Percentiles rank a stretch among this genome's conserved stretches.
Evolutionary conservation across 2,329 filamentous ascomycete genomes (phyloP).

Genomic region (Alternaria conjuncta): DNA sequence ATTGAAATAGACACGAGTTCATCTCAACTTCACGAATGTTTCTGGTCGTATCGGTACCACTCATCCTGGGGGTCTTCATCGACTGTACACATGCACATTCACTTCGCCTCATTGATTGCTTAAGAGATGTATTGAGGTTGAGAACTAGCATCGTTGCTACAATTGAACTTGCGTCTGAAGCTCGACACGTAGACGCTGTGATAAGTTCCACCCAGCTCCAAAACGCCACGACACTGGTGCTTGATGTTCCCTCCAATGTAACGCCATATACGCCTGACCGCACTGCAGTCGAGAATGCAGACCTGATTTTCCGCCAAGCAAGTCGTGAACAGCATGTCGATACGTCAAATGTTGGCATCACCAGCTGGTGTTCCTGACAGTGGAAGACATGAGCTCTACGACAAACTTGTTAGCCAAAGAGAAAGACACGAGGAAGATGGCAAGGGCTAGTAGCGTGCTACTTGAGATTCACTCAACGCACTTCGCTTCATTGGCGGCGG

Average conservation of each 20-base stretch:
- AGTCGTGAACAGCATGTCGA: not conserved
- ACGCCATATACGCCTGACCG: slow-evolving; percentile 23
- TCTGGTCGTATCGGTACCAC: not conserved
- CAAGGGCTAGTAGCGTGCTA: slow-evolving; percentile 42
- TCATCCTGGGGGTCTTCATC: not conserved
- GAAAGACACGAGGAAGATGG: not conserved
- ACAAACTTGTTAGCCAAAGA: slow-evolving; percentile 21
- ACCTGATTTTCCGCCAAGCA: not conserved
- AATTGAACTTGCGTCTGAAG: not conserved
- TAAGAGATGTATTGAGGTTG: not conserved
- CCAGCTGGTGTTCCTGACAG: slow-evolving; percentile 22
- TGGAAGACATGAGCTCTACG: slow-evolving; percentile 22
- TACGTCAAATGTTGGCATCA: not conserved
- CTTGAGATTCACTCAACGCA: slow-evolving; percentile 52
- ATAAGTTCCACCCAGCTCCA: not conserved
- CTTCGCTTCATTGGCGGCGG: slow-evolving; percentile 69
- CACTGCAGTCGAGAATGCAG: slow-evolving; percentile 27
- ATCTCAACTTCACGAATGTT: not conserved
- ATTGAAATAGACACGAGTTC: not conserved
- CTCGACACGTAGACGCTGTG: not conserved
- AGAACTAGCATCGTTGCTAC: not conserved
- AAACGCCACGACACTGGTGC: slow-evolving; percentile 8
- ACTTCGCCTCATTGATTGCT: not conserved
- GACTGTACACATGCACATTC: not conserved
- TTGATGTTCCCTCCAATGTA: slow-evolving; percentile 1